Conservation (phyloP, 345 rosid genomes). For the Populus tremula region DNA sequence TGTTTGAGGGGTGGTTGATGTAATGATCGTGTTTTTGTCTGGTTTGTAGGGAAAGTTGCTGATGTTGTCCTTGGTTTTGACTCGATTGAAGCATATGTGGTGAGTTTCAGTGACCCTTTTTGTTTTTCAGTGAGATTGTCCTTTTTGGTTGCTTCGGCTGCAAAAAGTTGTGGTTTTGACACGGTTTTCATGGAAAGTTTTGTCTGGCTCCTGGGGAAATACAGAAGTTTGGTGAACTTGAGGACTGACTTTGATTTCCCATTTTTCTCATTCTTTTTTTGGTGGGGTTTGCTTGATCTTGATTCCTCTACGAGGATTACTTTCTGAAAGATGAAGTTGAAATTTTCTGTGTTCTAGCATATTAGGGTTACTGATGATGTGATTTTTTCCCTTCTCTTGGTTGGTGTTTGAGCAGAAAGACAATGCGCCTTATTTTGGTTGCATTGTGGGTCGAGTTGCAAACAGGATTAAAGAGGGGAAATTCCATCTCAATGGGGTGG, state of each 20-base stretch:
- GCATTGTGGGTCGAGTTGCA: constrained; percentile 90
- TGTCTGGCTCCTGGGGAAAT: background rate
- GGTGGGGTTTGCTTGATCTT: background rate
- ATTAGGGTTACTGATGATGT: background rate
- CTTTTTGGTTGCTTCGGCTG: background rate
- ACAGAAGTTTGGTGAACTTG: background rate
- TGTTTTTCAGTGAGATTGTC: background rate
- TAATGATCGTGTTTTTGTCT: background rate
- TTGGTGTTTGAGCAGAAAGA: constrained; percentile 50
- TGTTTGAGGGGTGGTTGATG: background rate
- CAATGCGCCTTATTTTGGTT: constrained; percentile 69
- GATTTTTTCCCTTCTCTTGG: background rate
- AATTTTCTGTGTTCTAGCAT: background rate
- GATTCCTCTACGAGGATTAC: background rate
- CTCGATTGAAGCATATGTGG: constrained; percentile 73
- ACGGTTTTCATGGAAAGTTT: background rate
- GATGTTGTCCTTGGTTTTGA: constrained; percentile 90
- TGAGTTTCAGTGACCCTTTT: constrained; percentile 18
- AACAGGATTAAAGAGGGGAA: constrained; percentile 83
- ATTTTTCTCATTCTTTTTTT: background rate
- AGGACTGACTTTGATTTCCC: background rate
- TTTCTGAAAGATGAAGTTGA: background rate
- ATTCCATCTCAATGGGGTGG: constrained; percentile 60
- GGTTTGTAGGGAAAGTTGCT: constrained; percentile 50
- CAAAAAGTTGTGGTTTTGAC: background rate